Percentiles rank a stretch among this genome's conserved stretches.
These are phyloP conservation scores for Alliaria petiolata DNA, from an alignment of 345 rosid genomes.

Conservation along the genomic window DNA sequence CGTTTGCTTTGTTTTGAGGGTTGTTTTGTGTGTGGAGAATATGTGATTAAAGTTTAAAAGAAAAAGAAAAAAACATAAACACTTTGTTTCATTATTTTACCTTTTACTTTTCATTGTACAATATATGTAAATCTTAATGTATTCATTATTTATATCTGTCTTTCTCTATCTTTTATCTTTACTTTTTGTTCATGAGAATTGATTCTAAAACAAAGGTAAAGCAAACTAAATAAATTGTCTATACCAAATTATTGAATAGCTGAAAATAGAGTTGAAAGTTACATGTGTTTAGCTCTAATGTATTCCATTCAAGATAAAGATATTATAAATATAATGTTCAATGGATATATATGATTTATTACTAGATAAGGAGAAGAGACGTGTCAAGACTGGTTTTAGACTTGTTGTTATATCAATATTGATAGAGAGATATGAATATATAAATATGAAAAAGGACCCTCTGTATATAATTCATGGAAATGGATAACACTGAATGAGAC, in stretches of 20 bases:
- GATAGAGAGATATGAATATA: constrained; percentile 11
- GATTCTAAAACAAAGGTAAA: not conserved
- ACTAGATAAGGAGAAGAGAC: constrained; percentile 22
- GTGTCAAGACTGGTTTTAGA: constrained; percentile 12
- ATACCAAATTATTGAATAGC: not conserved
- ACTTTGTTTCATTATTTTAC: constrained; percentile 18
- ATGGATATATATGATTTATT: not conserved
- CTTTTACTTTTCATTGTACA: not conserved
- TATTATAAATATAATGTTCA: not conserved
- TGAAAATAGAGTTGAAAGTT: not conserved
- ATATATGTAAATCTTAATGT: constrained; percentile 3
- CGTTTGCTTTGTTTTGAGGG: constrained; percentile 21
- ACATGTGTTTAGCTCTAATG: not conserved
- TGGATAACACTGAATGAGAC: constrained; percentile 29
- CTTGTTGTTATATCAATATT: constrained; percentile 10
- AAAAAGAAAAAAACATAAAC: not conserved
- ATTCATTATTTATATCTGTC: not conserved
- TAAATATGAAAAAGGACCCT: constrained; percentile 15
- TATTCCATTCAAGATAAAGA: not conserved
- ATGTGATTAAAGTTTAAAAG: constrained; percentile 27
- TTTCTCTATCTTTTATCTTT: not conserved
- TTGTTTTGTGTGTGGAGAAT: constrained; percentile 24
- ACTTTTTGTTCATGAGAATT: not conserved
- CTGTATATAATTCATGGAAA: not conserved
- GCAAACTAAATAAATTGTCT: not conserved